Percentiles rank a stretch among this genome's conserved stretches.
Evolutionary conservation across 768 basidiomycete species (phyloP).

Genomic region (Sistotremastrum niveocremeum): DNA sequence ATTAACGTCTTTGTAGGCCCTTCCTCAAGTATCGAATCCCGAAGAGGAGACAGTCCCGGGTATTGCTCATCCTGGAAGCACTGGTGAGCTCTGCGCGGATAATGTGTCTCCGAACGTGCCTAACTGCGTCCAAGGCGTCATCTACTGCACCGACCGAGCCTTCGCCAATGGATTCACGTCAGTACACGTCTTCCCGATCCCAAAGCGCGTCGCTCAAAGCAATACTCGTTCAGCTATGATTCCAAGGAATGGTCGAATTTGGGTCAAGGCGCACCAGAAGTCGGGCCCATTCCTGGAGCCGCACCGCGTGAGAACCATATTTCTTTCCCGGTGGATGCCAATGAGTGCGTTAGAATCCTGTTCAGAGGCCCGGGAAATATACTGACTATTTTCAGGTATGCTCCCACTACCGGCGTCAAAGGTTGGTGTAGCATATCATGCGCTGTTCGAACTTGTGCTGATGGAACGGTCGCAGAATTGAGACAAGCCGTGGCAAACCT

Average conservation of each 20-base stretch:
- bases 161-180: constrained; percentile 82
- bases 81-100: constrained; percentile 17
- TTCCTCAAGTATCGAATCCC: constrained; percentile 7
- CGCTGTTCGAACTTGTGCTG: neutral
- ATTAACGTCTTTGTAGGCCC: neutral
- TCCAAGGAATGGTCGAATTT: constrained; percentile 79
- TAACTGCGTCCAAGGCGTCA: constrained; percentile 25
- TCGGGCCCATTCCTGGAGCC: constrained; percentile 70
- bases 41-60: constrained; percentile 88
- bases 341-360: constrained; percentile 28
- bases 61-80: constrained; percentile 60
- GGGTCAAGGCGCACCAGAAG: constrained; percentile 88
- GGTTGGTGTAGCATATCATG: constrained; percentile 23
- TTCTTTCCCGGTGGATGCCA: constrained; percentile 50
- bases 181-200: neutral
- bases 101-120: constrained; percentile 12
- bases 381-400: constrained; percentile 30
- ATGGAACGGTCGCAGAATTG: constrained; percentile 33
- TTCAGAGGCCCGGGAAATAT: too few species aligned
- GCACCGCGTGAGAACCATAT: constrained; percentile 52
- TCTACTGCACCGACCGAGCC: constrained; percentile 90
- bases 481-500: constrained; percentile 81
- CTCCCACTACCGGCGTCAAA: constrained; percentile 86
- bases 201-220: neutral
- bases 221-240: constrained; percentile 13